These are phyloP conservation scores for Oryza nivara DNA, from an alignment of 176 grass and related monocot species.

Conservation along the genomic window DNA sequence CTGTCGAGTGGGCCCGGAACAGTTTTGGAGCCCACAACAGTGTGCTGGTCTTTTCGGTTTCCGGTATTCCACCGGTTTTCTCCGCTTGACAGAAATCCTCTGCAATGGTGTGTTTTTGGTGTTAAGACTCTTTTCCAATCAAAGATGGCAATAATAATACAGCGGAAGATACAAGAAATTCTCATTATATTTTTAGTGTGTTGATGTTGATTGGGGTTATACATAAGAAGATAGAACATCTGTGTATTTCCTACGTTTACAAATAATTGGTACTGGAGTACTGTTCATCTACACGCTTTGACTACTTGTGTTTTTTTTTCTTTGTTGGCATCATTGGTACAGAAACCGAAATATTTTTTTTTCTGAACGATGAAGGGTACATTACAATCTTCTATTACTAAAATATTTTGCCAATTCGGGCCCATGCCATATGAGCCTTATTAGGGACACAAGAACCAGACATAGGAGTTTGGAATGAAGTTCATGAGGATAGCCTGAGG, in stretches of 20 bases:
- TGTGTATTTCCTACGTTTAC: too few relatives aligned
- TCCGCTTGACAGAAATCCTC: neutral
- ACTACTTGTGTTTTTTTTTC: too few relatives aligned
- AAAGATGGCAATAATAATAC: neutral
- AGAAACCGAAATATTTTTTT: neutral
- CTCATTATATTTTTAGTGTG: neutral
- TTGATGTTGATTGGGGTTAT: neutral
- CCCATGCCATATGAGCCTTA: neutral
- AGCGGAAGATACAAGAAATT: neutral
- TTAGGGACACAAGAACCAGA: neutral
- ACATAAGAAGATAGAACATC: neutral
- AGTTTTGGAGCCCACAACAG: neutral
- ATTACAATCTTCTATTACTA: neutral
- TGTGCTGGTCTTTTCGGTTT: neutral
- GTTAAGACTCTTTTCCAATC: neutral
- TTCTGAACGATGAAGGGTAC: neutral
- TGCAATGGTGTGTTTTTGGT: neutral
- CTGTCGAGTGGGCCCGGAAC: neutral
- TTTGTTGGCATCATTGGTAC: neutral
- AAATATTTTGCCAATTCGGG: neutral
- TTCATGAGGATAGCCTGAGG: neutral
- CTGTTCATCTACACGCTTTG: too few relatives aligned
- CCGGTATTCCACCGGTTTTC: neutral
- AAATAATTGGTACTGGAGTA: too few relatives aligned
- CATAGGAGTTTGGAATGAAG: neutral